phyloP scores from a whole-genome alignment of 495 filamentous ascomycete genomes.

The Penicillium paradoxum region DNA sequence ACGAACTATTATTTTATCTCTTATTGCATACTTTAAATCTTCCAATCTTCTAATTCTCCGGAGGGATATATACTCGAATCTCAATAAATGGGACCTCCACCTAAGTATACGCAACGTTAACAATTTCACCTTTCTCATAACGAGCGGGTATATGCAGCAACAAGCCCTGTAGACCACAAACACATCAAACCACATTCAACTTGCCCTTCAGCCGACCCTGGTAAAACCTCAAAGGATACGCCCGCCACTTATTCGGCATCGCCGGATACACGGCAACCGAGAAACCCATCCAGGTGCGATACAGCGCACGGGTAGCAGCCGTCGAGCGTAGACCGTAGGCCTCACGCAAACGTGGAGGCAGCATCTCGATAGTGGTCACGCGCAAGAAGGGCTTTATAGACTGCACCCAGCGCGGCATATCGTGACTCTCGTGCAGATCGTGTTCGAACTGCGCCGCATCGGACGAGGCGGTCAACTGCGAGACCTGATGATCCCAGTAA shows the following conservation, averaged over 20 bases:
- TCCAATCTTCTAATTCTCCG: not conserved
- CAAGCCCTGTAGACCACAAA: too few relatives aligned
- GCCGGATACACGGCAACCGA: conserved; percentile 37
- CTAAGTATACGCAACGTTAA: conserved; percentile 1
- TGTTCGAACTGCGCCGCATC: conserved; percentile 33
- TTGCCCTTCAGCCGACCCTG: conserved; percentile 26
- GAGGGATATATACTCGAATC: conserved; percentile 13
- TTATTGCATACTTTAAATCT: conserved; percentile 3
- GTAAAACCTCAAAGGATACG: conserved; percentile 31
- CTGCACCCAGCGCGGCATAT: conserved; percentile 33
- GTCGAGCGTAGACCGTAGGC: conserved; percentile 38
- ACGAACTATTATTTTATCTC: conserved; percentile 2
- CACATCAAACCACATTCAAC: conserved; percentile 30
- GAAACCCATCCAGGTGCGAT: conserved; percentile 35
- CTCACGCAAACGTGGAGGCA: conserved; percentile 34
- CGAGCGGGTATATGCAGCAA: conserved; percentile 4
- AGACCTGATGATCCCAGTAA: conserved; percentile 39
- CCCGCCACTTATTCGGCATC: conserved; percentile 28
- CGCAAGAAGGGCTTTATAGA: conserved; percentile 33
- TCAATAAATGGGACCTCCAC: conserved; percentile 4
- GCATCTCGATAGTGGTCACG: conserved; percentile 37
- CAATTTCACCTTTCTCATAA: conserved; percentile 1
- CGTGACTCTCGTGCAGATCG: conserved; percentile 23
- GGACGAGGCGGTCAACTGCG: conserved; percentile 25
- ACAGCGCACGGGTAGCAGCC: conserved; percentile 25